A percentile compares a stretch with the other conserved stretches of the same genome.
These are phyloP conservation scores for Stachybotrys echinatus DNA, from an alignment of 2,329 filamentous ascomycete genomes.

Conservation along the genomic window DNA sequence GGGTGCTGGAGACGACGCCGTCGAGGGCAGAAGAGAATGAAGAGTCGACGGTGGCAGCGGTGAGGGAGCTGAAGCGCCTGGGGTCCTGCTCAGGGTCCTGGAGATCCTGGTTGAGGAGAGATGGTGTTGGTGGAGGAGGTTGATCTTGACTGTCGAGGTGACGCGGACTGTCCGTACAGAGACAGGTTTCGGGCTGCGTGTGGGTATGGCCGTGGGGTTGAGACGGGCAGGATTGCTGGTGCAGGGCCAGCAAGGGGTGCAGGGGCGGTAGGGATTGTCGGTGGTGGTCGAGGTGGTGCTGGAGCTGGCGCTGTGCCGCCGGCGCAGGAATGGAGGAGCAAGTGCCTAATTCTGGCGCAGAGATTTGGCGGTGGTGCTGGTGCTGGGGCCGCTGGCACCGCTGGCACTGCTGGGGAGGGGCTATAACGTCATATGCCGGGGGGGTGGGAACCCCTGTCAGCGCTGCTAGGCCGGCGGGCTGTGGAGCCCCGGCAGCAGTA, in stretches of 20 bases:
- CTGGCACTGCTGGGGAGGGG: neutral
- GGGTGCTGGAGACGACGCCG: neutral
- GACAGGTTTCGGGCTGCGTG: neutral
- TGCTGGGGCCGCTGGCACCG: neutral
- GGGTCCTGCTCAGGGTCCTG: neutral
- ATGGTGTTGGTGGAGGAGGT: neutral
- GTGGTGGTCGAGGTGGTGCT: too few relatives aligned
- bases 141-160: neutral
- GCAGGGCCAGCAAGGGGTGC: too few relatives aligned
- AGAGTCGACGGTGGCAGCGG: neutral
- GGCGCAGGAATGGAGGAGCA: neutral
- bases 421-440: neutral
- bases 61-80: neutral
- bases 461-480: neutral
- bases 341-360: neutral
- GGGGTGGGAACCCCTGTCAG: slow-evolving; percentile 8
- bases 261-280: too few relatives aligned
- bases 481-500: neutral
- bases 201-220: neutral
- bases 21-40: neutral
- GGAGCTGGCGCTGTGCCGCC: neutral
- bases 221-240: neutral
- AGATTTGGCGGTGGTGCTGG: neutral
- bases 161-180: neutral
- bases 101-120: neutral